Evolutionary conservation across 2,329 filamentous ascomycete genomes (phyloP), one percentile per base, ranked within the genome.

Genomic region (Trichoderma pleuroti): DNA sequence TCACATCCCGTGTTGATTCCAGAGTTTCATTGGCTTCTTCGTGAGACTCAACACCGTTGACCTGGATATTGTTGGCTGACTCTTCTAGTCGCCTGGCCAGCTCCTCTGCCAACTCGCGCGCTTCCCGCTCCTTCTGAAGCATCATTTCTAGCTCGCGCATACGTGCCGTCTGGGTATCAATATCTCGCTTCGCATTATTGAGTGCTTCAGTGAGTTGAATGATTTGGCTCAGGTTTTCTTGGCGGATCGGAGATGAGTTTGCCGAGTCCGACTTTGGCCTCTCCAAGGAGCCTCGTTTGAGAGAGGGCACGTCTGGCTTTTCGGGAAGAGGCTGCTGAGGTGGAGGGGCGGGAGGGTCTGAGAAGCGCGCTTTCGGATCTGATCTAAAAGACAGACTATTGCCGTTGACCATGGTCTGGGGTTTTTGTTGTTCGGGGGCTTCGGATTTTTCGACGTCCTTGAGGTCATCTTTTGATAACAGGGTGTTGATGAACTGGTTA

Each of bases 321-420:
- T 98, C 94, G 1, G 95, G 95, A 7, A 98, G 84, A 16, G 95
- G 95, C 75, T 97, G 94, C 75, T 97, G 94, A 32, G 95, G 95
- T 30, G 95, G 95, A 9, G 95, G 95, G 26, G 94, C 95, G 5
- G 95, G 95, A 64, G 95, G 95, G 71, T 98, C 94, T 1, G 93
- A 96, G 79, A 98, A 98, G 66, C 94, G 88, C 5, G 92, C 88
- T 76, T 96, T 95, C 52, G 90, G 84, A 77, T 97, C 94, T 24
- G 89, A 82, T 74, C 93, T 91, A 76, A 88, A 88, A 0, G 86
- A 82, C 10, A 86, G 76, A 28, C 79, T 81, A 72, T 84, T 86
- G 28, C 86, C 86, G 71, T 88, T 88, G 1, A 83, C 76, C n/a
- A 84, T 76, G n/a, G 78, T 79, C 21, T 82, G 79, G 14, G 80